Base-by-base conservation (phyloP, 139 green algal species). In the Yamagishiella unicocca region DNA sequence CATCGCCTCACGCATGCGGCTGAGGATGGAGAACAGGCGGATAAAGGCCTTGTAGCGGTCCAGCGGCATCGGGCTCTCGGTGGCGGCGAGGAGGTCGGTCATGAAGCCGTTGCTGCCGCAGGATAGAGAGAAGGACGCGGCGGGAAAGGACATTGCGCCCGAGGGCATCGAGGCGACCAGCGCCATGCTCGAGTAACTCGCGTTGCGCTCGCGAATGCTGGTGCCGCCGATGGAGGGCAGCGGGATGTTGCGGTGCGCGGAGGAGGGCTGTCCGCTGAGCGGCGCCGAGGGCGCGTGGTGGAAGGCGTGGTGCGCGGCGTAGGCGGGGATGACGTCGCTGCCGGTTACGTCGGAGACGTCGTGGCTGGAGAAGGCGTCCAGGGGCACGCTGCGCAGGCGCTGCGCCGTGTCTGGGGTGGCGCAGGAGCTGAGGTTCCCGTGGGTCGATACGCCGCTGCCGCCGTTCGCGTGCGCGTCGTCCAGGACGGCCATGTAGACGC, bases 41-140 rank as follows among this genome's bases (percentile, higher is more conserved):
- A 71, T 27, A 29, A 87, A 73, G 33, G 82, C 82, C 50, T 87
- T 87, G 68, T 77, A 87, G 82, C 82, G 82, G 27, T 87, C 82
- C 45, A 87, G 24, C 5, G 82, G 82, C 66, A 80, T 71, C 21
- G 82, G 82, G 66, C 50, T 81, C 46, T 87, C 82, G 19, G 66
- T 87, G 29, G 82, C 67, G 3, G 82, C 29, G 67, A 87, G 35
- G 4, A 80, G 35, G 50, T 87, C 82, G 0, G 35, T 64, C 67
- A 71, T 80, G 46, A 81, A 87, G 35, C 50, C 64, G n/a, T 62
- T 62, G 45, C 72, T 33, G 70, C 70, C 70, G 70, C 70, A 37
- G 70, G 22, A 38, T 9, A 78, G 38, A 33, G 70, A 78, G 22
- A 78, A 35, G 70, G 38, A 53, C 38, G 38, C 70, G 4, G 38